Evolutionary conservation across 2,329 filamentous ascomycete genomes (phyloP).

Genomic region (Pezicula rhizophila): DNA sequence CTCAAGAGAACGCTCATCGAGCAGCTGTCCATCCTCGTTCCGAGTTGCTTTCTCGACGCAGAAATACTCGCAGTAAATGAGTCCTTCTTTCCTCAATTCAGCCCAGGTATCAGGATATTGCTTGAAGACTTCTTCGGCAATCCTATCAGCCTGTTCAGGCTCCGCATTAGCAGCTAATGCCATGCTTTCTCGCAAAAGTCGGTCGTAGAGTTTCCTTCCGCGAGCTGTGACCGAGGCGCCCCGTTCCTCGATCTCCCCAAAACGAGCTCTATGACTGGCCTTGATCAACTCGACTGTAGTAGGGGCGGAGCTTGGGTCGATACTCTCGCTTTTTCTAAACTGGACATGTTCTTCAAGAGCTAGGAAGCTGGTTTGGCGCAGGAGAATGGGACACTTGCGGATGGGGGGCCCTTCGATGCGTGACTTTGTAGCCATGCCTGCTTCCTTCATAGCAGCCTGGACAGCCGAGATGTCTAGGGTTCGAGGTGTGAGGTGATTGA

Average conservation of each 20-base stretch:
- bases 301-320: too few relatives aligned
- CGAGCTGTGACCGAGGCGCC: slow-evolving; percentile 41
- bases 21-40: slow-evolving; percentile 19
- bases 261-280: slow-evolving; percentile 41
- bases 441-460: slow-evolving; percentile 35
- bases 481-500: slow-evolving; percentile 48
- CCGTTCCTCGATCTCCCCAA: slow-evolving; percentile 48
- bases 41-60: slow-evolving; percentile 24
- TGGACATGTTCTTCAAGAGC: slow-evolving; percentile 42
- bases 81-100: slow-evolving; percentile 27
- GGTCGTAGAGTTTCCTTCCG: slow-evolving; percentile 41
- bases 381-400: slow-evolving; percentile 37
- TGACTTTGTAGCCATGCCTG: slow-evolving; percentile 39
- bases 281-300: too few relatives aligned
- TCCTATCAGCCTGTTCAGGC: slow-evolving; percentile 11
- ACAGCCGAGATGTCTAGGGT: slow-evolving; percentile 42
- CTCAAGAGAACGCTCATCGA: too few relatives aligned
- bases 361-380: slow-evolving; percentile 48
- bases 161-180: slow-evolving; percentile 15
- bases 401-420: slow-evolving; percentile 47
- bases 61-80: too few relatives aligned
- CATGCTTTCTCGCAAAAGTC: slow-evolving; percentile 28
- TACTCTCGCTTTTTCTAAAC: slow-evolving; percentile 27
- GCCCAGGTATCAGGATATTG: slow-evolving; percentile 37
- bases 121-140: slow-evolving; percentile 25